Conservation (phyloP, 352 stramenopile genomes). For the Pythium sp. region DNA sequence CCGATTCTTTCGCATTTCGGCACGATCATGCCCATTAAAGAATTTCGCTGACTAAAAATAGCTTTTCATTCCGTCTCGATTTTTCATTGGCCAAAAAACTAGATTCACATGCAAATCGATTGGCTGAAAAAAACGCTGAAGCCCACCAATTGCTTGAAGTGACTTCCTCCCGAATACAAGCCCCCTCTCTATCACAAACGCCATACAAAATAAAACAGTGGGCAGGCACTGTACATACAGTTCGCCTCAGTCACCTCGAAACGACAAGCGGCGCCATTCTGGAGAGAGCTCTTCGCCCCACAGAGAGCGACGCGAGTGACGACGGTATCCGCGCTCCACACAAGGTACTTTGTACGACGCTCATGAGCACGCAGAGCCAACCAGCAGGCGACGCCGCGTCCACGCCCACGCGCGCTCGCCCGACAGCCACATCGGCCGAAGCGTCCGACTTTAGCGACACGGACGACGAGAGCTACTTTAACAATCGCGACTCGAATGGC, state of each 20-base stretch:
- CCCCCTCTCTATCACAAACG: not conserved
- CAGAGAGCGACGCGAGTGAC: too few relatives aligned
- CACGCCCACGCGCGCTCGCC: not conserved
- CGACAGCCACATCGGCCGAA: not conserved
- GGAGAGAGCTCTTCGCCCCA: not conserved
- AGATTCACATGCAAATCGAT: not conserved
- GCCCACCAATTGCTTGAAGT: not conserved
- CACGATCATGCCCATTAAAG: not conserved
- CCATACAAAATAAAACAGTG: not conserved
- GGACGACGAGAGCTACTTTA: slow-evolving; percentile 11
- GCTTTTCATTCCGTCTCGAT: not conserved
- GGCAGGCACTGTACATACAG: not conserved
- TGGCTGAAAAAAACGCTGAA: not conserved
- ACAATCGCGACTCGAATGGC: not conserved
- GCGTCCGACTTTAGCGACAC: slow-evolving; percentile 18
- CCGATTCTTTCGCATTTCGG: not conserved
- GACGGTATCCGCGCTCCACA: not conserved
- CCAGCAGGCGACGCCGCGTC: not conserved
- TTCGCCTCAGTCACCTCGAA: not conserved
- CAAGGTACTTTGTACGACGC: not conserved
- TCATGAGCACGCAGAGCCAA: not conserved
- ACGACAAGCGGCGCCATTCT: not conserved
- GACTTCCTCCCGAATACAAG: not conserved
- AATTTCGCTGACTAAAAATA: not conserved
- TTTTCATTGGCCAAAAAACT: slow-evolving; percentile 2